These are phyloP conservation scores for Botrytis porri DNA, from an alignment of 2,329 filamentous ascomycete genomes.

Conservation along the genomic window DNA sequence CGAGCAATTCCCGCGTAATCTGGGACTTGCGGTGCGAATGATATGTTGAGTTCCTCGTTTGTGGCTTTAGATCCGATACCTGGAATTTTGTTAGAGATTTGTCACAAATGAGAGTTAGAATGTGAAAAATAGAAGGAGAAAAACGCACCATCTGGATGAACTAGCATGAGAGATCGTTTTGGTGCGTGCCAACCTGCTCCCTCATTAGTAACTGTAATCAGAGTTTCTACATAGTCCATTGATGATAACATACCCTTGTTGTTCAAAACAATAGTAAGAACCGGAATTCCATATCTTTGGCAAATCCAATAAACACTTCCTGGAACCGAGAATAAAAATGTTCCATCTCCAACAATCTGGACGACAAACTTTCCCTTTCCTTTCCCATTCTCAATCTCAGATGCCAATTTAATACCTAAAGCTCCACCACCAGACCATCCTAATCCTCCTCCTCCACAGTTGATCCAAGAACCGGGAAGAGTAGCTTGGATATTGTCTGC, in stretches of 20 bases:
- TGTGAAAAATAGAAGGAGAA: background rate
- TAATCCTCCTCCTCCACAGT: constrained; percentile 76
- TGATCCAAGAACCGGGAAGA: constrained; percentile 71
- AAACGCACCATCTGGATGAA: constrained; percentile 52
- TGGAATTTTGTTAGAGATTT: background rate
- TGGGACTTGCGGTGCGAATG: constrained; percentile 57
- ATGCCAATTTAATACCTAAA: constrained; percentile 72
- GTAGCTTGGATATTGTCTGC: constrained; percentile 68
- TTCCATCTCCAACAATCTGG: constrained; percentile 66
- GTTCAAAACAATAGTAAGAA: constrained; percentile 65
- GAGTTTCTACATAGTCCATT: background rate
- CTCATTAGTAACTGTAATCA: background rate
- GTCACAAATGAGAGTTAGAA: background rate
- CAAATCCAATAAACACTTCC: constrained; percentile 68
- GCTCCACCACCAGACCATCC: constrained; percentile 78
- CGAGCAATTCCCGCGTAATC: constrained; percentile 67
- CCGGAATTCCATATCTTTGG: constrained; percentile 61
- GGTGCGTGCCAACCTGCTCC: constrained; percentile 62
- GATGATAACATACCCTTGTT: constrained; percentile 50
- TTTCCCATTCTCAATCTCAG: constrained; percentile 45
- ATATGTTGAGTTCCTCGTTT: constrained; percentile 65
- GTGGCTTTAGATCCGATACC: constrained; percentile 59
- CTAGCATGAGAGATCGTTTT: constrained; percentile 56
- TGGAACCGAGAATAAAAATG: constrained; percentile 63
- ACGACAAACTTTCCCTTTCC: constrained; percentile 58